These are phyloP conservation scores for Eleusine indica DNA, from an alignment of 176 grass and related monocot species.

Conservation along the genomic window DNA sequence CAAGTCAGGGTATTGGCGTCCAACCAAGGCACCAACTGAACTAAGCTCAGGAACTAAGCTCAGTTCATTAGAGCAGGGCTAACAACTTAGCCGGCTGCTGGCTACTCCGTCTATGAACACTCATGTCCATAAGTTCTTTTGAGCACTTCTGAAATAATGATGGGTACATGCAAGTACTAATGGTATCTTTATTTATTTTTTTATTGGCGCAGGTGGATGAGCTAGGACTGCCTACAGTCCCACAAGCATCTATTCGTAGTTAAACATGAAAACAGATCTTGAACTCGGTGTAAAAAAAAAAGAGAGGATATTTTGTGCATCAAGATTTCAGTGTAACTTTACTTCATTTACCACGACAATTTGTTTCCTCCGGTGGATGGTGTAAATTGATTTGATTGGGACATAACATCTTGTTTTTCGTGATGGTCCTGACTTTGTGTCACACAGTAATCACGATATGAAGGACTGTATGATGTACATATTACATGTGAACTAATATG, in stretches of 20 bases:
- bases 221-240: slow-evolving; percentile 76
- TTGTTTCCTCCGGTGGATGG: not conserved
- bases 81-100: no score
- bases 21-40: not conserved
- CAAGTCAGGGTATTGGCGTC: not conserved
- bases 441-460: not conserved
- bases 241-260: slow-evolving; percentile 66
- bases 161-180: not conserved
- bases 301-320: not conserved
- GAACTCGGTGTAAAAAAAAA: slow-evolving; percentile 1
- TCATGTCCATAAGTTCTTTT: not conserved
- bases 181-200: slow-evolving; percentile 14
- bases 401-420: slow-evolving; percentile 1
- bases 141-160: not conserved
- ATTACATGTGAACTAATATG: not conserved
- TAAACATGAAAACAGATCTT: slow-evolving; percentile 9
- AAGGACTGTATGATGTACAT: not conserved
- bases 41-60: not conserved
- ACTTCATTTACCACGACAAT: not conserved
- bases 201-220: slow-evolving; percentile 65
- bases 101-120: no score
- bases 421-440: not conserved
- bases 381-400: slow-evolving; percentile 27
- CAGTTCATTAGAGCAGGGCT: not conserved
- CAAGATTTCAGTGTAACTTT: not conserved